phyloP scores from a whole-genome alignment of 2,329 filamentous ascomycete genomes.

The Pseudocercospora cruenta region DNA sequence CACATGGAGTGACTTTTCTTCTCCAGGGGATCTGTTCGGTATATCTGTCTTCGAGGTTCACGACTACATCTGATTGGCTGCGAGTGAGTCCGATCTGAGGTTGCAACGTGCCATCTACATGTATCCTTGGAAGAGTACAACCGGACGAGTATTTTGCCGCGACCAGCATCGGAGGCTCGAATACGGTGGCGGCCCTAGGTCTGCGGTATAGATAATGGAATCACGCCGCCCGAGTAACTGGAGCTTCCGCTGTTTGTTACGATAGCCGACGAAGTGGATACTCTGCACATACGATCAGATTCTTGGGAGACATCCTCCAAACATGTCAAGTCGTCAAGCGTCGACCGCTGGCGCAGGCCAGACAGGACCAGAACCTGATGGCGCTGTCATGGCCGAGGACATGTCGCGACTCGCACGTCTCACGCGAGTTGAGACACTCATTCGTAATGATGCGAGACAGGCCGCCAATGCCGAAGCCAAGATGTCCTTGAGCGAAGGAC shows the following conservation, averaged over 20 bases:
- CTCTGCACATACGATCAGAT: neutral
- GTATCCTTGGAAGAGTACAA: neutral
- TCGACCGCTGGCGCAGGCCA: neutral
- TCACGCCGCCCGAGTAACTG: neutral
- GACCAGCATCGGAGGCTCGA: neutral
- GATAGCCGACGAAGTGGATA: neutral
- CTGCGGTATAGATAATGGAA: neutral
- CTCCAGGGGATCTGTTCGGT: neutral
- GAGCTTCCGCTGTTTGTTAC: neutral
- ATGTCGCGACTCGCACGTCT: neutral
- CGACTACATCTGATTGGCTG: neutral
- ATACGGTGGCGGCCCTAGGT: neutral
- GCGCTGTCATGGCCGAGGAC: neutral
- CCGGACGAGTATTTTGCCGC: neutral
- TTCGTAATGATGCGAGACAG: neutral
- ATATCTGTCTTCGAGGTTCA: neutral
- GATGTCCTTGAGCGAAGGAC: constrained; percentile 14
- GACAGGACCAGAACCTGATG: neutral
- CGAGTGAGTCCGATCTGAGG: neutral
- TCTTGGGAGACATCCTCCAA: neutral
- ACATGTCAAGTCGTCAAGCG: neutral
- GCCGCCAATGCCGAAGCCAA: constrained; percentile 8
- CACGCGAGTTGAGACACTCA: neutral
- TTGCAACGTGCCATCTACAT: neutral
- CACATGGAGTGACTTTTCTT: constrained; percentile 2